These are phyloP conservation scores for Entamoeba moshkovskii DNA, from an alignment of 208 protist species.

Conservation along the genomic window DNA sequence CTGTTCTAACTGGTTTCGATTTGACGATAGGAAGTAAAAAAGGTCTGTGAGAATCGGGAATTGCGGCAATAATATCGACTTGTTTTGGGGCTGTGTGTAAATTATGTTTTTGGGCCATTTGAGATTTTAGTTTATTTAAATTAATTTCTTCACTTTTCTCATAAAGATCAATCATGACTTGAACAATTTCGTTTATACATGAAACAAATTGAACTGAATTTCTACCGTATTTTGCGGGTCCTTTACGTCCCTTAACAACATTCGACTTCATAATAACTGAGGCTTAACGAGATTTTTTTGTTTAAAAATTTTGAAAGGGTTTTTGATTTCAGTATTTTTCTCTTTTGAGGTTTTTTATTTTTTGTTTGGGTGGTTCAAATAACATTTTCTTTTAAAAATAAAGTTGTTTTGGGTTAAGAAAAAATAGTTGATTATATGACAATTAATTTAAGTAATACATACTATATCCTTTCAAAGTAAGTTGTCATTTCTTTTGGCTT, in stretches of 20 bases:
- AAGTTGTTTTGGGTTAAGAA: no score
- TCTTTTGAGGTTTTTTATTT: no score
- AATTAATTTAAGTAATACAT: no score
- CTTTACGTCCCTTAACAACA: background rate
- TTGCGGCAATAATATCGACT: constrained; percentile 58
- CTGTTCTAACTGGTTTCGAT: constrained; percentile 67
- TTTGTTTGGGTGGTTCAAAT: no score
- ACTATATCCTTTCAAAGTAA: no score
- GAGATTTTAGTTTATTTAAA: background rate
- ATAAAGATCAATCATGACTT: background rate
- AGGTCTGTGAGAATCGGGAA: constrained; percentile 42
- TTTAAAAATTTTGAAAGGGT: no score
- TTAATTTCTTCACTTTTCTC: background rate
- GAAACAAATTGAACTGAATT: background rate
- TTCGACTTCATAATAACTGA: background rate
- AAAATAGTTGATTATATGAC: no score
- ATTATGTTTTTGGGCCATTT: constrained; percentile 12
- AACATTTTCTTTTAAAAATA: no score
- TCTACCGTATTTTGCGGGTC: background rate
- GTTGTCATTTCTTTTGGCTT: no score
- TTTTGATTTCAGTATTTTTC: no score
- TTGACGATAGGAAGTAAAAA: constrained; percentile 53
- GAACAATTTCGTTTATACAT: background rate
- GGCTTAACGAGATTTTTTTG: no score
- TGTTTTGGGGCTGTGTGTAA: constrained; percentile 40